These are phyloP conservation scores for Durotheca rogersii DNA, from an alignment of 495 filamentous ascomycete genomes.

Conservation along the genomic window DNA sequence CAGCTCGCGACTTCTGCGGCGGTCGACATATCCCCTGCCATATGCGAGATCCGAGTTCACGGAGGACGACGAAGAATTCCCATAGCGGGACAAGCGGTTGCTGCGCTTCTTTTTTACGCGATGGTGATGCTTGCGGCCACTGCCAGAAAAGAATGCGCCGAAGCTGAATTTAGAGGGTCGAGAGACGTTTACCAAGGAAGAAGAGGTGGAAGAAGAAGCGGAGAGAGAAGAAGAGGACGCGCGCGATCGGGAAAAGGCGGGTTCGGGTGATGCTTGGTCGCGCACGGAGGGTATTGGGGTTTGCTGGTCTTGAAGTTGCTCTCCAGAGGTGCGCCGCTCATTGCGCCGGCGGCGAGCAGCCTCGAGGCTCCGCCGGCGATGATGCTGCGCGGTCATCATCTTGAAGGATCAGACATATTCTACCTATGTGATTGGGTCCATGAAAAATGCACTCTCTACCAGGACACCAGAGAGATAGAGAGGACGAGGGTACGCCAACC, in stretches of 20 bases:
- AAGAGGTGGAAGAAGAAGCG: conserved; percentile 46
- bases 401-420: conserved; percentile 23
- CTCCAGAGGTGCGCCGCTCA: conserved; percentile 48
- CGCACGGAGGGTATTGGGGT: conserved; percentile 9
- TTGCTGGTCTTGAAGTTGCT: conserved; percentile 39
- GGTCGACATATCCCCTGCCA: conserved; percentile 53
- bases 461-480: conserved; percentile 2
- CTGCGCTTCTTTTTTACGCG: conserved; percentile 46
- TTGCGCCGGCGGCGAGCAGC: conserved; percentile 51
- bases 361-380: conserved; percentile 51
- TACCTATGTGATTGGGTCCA: conserved; percentile 26
- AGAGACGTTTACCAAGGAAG: conserved; percentile 49
- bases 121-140: conserved; percentile 31
- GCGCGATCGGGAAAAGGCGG: conserved; percentile 33
- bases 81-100: conserved; percentile 44
- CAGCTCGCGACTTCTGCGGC: conserved; percentile 34
- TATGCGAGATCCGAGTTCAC: conserved; percentile 57
- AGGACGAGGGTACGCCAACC: conserved; percentile 17
- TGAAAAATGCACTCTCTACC: conserved; percentile 21
- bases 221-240: conserved; percentile 45
- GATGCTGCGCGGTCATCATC: conserved; percentile 49
- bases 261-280: conserved; percentile 29
- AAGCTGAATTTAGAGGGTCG: conserved; percentile 42
- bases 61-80: conserved; percentile 51
- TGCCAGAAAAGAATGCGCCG: conserved; percentile 44